Evolutionary conservation across 176 grass and related monocot species (phyloP).

Genomic region (Oryza australiensis): DNA sequence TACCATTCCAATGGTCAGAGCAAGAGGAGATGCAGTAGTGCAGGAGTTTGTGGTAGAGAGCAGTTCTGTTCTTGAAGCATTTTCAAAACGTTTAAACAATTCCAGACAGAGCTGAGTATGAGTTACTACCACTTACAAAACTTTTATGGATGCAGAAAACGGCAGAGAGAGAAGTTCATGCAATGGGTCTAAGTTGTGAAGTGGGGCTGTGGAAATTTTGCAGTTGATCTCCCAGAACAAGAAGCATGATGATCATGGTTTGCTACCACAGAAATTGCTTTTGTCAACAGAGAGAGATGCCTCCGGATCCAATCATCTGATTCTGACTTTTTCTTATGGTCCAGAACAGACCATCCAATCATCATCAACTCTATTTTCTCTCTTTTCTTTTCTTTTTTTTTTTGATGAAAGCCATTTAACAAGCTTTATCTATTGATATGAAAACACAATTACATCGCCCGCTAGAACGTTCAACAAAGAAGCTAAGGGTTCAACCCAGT

Average conservation of each 20-base stretch:
- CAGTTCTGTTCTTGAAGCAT: not conserved
- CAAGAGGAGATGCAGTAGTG: not conserved
- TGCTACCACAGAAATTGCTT: not conserved
- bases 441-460: no score
- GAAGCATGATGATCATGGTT: not conserved
- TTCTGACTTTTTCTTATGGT: not conserved
- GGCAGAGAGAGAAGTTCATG: not conserved
- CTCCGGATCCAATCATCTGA: not conserved
- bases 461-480: no score
- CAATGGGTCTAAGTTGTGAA: not conserved
- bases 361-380: not conserved
- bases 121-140: not conserved
- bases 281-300: not conserved
- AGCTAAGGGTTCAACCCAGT: no score
- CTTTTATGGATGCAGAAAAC: not conserved
- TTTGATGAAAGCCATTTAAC: no score
- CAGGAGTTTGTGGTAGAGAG: not conserved
- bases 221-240: conserved; percentile 2
- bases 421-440: no score
- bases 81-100: not conserved
- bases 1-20: not conserved
- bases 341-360: not conserved
- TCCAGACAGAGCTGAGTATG: no score
- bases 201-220: not conserved
- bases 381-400: no score